Evolutionary conservation across 768 basidiomycete genomes (phyloP), one percentile per base, ranked within the genome.

Genomic region (Favolaschia claudopus): DNA sequence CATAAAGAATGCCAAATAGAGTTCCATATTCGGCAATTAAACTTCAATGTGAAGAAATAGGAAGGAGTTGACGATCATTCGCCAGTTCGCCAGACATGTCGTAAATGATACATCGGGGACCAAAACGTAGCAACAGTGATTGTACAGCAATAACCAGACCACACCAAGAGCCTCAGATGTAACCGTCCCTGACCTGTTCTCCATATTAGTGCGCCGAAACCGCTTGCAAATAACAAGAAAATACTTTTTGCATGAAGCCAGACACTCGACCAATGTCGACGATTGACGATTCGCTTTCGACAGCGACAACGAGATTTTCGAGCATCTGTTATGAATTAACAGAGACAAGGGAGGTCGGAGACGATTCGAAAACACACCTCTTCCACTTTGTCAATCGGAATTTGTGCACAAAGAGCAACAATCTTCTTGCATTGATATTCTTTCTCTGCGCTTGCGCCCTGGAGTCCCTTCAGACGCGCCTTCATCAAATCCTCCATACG

Each of bases 341-440:
- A 63, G 63, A 19, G 45, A 27, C 10, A 48, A 58, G 32, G 13
- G 47, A 57, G 12, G 53, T 22, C 2, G 20, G 40, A 55, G 13
- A 34, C 12, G 34, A n/a, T 29, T 5, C 14, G 27, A 51, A 31
- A 27, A 83, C 89, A 81, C 72, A 96, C 95, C 69, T 88, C 88
- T 72, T 97, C 96, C 48, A 99, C 91, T 72, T 89, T 88, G 67
- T 96, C 94, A 40, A 92, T 81, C 2, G 91, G 86, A 43, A 95
- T 88, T 20, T 92, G 91, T 4, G 93, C 92, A 72, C 93, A 96
- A 37, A 95, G 77, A 14, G 94, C 88, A 24, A 99, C 89, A 59
- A 99, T 89, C 76, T 88, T 95, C 76, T 92, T 89, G 77, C 93
- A 96, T 73, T 95, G 89, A 67, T 91, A 89, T 70, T 95, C 92